These are phyloP conservation scores for Intubia oerlemansii DNA, from an alignment of 2,329 filamentous ascomycete species.

Conservation along the genomic window DNA sequence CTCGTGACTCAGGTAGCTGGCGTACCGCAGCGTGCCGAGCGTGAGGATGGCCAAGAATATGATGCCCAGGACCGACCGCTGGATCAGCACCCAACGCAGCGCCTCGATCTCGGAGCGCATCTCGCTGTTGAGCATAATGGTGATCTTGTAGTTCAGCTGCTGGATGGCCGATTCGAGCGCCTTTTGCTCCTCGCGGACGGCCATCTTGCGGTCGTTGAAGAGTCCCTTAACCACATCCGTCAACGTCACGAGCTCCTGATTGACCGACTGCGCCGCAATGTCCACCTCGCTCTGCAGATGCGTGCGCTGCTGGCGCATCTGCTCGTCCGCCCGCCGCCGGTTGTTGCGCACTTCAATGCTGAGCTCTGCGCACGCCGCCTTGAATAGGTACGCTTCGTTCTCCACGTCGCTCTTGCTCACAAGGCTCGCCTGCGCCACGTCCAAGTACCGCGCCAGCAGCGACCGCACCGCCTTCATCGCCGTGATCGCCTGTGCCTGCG, in stretches of 20 bases:
- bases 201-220: constrained; percentile 93
- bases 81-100: constrained; percentile 64
- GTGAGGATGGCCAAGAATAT: constrained; percentile 43
- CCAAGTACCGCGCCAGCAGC: constrained; percentile 58
- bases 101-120: constrained; percentile 82
- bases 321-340: constrained; percentile 55
- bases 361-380: constrained; percentile 81
- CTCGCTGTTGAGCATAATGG: constrained; percentile 72
- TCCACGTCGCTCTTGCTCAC: constrained; percentile 86
- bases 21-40: constrained; percentile 35
- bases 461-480: constrained; percentile 82
- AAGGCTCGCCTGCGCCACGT: constrained; percentile 56
- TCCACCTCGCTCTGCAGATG: constrained; percentile 90
- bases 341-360: constrained; percentile 68
- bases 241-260: constrained; percentile 60
- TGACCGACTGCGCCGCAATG: constrained; percentile 65
- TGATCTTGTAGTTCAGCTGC: constrained; percentile 92
- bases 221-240: constrained; percentile 88
- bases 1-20: constrained; percentile 31
- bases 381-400: constrained; percentile 87
- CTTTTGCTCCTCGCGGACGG: constrained; percentile 71
- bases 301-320: constrained; percentile 62
- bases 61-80: constrained; percentile 41
- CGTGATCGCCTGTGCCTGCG: constrained; percentile 51
- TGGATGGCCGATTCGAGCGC: constrained; percentile 71